Evolutionary conservation across 148 eudicot genomes (phyloP).

Genomic region (Chenopodium berlandieri): DNA sequence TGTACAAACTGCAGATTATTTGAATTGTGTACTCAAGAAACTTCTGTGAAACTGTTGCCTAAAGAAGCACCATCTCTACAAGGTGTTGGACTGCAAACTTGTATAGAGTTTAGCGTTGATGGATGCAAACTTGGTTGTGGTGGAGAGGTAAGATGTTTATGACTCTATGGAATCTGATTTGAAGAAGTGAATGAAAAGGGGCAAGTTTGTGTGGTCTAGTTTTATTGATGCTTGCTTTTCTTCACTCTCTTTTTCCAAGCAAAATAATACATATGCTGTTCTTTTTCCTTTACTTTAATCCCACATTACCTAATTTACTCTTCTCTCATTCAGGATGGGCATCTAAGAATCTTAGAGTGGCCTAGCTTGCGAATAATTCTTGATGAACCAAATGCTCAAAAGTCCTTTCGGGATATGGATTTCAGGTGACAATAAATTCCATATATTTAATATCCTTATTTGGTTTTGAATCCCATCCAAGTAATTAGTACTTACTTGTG

Average conservation of each 20-base stretch:
- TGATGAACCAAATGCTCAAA: constrained; percentile 92
- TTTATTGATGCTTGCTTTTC: constrained; percentile 8
- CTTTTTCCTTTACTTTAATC: not conserved
- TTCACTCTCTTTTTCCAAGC: not conserved
- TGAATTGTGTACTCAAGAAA: constrained; percentile 51
- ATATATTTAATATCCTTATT: not conserved
- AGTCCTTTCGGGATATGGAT: constrained; percentile 89
- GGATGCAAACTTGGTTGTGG: constrained; percentile 88
- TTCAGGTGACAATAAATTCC: constrained; percentile 57
- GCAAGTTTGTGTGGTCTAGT: not conserved
- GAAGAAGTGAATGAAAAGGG: not conserved
- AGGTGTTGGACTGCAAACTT: constrained; percentile 69
- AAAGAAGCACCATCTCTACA: constrained; percentile 62
- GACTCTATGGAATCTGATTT: not conserved
- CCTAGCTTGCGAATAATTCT: constrained; percentile 74
- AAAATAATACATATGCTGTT: not conserved
- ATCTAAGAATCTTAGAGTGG: constrained; percentile 95
- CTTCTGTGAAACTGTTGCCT: constrained; percentile 42
- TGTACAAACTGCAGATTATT: constrained; percentile 48
- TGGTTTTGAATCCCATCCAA: not conserved
- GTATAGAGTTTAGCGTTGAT: constrained; percentile 80
- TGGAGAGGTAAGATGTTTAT: constrained; percentile 59
- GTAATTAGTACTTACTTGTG: not conserved
- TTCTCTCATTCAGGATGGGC: constrained; percentile 62
- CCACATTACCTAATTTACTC: constrained; percentile 17